Evolutionary conservation across 192 early-diverging fungal genomes (phyloP), one percentile per base, ranked within the genome.

Genomic region (Coemansia interrupta): DNA sequence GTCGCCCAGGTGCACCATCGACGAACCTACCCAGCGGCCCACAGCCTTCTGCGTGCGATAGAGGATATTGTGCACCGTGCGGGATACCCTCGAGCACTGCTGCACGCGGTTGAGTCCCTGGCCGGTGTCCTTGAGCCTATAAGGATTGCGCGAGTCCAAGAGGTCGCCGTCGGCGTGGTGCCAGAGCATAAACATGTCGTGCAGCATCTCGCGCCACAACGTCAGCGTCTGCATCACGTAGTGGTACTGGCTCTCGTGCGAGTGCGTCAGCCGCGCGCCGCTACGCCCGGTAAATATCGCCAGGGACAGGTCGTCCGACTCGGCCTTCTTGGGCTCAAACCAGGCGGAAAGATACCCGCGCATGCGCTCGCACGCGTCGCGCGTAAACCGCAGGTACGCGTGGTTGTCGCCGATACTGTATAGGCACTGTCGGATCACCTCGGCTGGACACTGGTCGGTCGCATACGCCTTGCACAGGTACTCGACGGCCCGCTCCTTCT

Each of bases 141-240:
- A 99, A 19, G 80, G 59, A 69, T 92, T 94, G 36, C 61, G 47
- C 19, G 61, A 51, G 10, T 68, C 59, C 50, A 99, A 71, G 70
- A 99, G 71, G 61, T 99, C 97, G 28, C 80, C 48, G 75, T 99
- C 97, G 5, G 97, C 86, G 17, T 94, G 67, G 47, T 80, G 81
- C 95, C 95, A 99, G 13, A 99, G 85, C 82, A 84, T 90, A 68
- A 97, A 99, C 93, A 97, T 97, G 64, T 97, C 94, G 76, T 98
- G 88, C 36, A 92, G 76, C 60, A 99, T 89, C 70, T 99, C 95
- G 14, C 94, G 83, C 95, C 97, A 99, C 24, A 99, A 78, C 10
- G 90, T 84, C 46, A 99, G 81, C 18, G 94, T 94, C 78, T 99
- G 97, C 29, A 87, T 82, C 36, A 94, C 94, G 68, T 95, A 97